phyloP scores from a whole-genome alignment of 2,329 filamentous ascomycete species.

The Conoideocrella luteorostrata region DNA sequence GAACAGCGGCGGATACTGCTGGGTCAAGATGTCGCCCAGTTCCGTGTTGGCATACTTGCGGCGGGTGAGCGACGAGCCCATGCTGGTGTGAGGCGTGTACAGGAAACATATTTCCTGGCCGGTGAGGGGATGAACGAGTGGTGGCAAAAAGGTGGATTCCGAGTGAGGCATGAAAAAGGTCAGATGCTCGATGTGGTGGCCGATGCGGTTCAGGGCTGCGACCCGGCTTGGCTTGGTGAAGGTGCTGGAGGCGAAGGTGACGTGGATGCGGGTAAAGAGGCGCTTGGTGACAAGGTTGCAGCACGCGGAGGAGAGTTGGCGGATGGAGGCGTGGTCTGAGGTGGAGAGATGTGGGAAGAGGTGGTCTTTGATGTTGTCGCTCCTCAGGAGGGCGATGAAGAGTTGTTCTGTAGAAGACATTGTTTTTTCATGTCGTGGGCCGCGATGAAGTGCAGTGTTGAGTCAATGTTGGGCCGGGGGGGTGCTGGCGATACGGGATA shows the following conservation, averaged over 20 bases:
- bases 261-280: slow-evolving; percentile 61
- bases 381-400: slow-evolving; percentile 52
- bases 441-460: not conserved
- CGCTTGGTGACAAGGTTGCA: slow-evolving; percentile 62
- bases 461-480: too few species aligned
- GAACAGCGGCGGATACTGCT: slow-evolving; percentile 84
- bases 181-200: slow-evolving; percentile 70
- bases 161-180: slow-evolving; percentile 73
- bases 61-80: slow-evolving; percentile 52
- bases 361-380: slow-evolving; percentile 40
- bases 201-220: slow-evolving; percentile 69
- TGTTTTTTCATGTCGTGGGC: slow-evolving; percentile 39
- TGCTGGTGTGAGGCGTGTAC: slow-evolving; percentile 70
- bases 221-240: slow-evolving; percentile 70
- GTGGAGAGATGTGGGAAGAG: slow-evolving; percentile 45
- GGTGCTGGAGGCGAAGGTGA: slow-evolving; percentile 66
- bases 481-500: too few species aligned
- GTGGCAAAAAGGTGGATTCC: slow-evolving; percentile 73
- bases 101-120: slow-evolving; percentile 75
- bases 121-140: slow-evolving; percentile 71
- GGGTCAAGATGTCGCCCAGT: slow-evolving; percentile 72
- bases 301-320: slow-evolving; percentile 63
- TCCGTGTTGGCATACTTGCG: slow-evolving; percentile 77
- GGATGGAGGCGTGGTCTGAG: slow-evolving; percentile 51
- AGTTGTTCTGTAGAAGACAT: slow-evolving; percentile 44